Evolutionary conservation across 2,329 filamentous ascomycete genomes (phyloP), one percentile per base, ranked within the genome.

Genomic region (Cercospora sp.): DNA sequence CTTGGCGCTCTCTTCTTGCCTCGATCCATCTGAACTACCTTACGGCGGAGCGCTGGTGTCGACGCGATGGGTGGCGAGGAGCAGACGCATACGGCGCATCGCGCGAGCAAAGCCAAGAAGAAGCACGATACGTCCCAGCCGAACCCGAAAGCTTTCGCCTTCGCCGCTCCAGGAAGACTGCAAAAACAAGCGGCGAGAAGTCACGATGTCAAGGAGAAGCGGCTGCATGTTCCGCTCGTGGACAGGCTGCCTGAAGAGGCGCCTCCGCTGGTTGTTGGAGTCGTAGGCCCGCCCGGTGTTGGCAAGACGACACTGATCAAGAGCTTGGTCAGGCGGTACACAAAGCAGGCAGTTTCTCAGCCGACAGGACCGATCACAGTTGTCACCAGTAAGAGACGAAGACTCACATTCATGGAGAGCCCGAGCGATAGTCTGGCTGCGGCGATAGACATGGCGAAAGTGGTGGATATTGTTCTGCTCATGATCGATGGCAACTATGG

Each of bases 401-500:
- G 95, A 42, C 86, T 99, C 60, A 99, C 95, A 0, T 97, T 99
- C 78, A 83, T 99, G 77, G 95, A 99, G 87, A 97, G 93, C 77
- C 94, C 96, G n/a, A 94, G 87, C 70, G 87, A 98, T 77, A 93
- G 95, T 74, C 87, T 99, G 64, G 94, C 96, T 70, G 91, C 92
- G 72, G 97, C 98, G 92, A 94, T 99, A 72, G 95, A 99, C 80
- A 87, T 97, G 66, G 92, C 95, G 68, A 99, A 99, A 81, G 92
- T 99, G 53, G 95, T 96, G 18, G 95, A 99, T 79, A 97, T 99
- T 75, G 92, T 98, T 5, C 85, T 99, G 60, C 86, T 99, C 66
- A 95, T 99, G 92, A 99, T 99, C 74, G 95, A 99, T 78, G 96
- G 95, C 65, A 98, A 98, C 81, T 99, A 91, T 76, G 96, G 95